phyloP scores from a whole-genome alignment of 2,329 filamentous ascomycete genomes.

The Colletotrichum tamarilloi region DNA sequence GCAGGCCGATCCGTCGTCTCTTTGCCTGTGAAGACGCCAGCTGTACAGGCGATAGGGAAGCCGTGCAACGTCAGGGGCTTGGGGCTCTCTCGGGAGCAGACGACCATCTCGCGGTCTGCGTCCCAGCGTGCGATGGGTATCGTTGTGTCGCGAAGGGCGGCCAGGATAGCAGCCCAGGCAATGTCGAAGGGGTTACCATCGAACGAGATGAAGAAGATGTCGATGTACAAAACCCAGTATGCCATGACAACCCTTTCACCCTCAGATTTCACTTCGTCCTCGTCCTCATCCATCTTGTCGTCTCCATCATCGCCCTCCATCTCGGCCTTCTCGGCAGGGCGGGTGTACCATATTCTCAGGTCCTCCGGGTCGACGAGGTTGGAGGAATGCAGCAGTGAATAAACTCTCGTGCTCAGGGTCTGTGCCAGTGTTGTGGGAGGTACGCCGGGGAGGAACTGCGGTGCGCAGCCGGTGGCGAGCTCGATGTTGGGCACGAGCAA shows the following conservation, averaged over 20 bases:
- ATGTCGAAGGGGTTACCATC: slow-evolving; percentile 94
- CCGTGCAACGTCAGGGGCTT: slow-evolving; percentile 69
- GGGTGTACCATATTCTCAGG: slow-evolving; percentile 78
- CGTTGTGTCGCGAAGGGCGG: slow-evolving; percentile 81
- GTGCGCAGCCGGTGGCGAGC: slow-evolving; percentile 88
- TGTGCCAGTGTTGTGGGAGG: slow-evolving; percentile 85
- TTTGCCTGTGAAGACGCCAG: slow-evolving; percentile 79
- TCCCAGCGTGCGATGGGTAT: slow-evolving; percentile 88
- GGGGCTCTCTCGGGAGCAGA: slow-evolving; percentile 75
- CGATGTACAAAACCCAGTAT: slow-evolving; percentile 96
- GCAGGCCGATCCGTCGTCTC: slow-evolving; percentile 59
- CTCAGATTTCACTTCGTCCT: slow-evolving; percentile 43
- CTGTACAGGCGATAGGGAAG: slow-evolving; percentile 81
- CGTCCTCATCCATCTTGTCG: slow-evolving; percentile 48
- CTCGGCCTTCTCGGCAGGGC: slow-evolving; percentile 58
- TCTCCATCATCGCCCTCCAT: slow-evolving; percentile 53
- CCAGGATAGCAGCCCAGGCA: slow-evolving; percentile 85
- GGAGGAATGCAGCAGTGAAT: slow-evolving; percentile 79
- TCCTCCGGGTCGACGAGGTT: slow-evolving; percentile 74
- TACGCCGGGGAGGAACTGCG: slow-evolving; percentile 84
- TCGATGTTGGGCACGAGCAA: slow-evolving; percentile 95
- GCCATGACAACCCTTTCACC: slow-evolving; percentile 70
- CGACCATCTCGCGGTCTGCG: slow-evolving; percentile 78
- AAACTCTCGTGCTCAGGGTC: slow-evolving; percentile 83
- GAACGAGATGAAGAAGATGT: slow-evolving; percentile 92